Conservation (phyloP, 2,329 filamentous ascomycete genomes). For the Fusarium avenaceum region DNA sequence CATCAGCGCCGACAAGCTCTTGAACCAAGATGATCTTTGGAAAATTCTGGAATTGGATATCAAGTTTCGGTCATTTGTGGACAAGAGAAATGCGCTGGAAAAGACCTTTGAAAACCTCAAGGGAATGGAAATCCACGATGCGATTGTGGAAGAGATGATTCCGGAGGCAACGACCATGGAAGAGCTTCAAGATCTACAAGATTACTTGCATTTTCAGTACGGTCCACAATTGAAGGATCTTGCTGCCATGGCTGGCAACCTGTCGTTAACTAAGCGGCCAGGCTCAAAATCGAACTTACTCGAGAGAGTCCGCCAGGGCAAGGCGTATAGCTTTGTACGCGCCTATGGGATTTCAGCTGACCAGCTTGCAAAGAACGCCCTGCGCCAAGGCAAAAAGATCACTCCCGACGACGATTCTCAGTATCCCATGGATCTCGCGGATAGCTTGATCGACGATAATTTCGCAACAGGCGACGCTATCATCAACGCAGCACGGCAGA, state of each 20-base stretch:
- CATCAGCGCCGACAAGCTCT: constrained; percentile 85
- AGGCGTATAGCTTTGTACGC: constrained; percentile 84
- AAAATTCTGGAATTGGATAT: constrained; percentile 94
- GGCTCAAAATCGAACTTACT: constrained; percentile 85
- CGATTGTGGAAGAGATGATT: constrained; percentile 86
- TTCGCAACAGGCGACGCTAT: constrained; percentile 83
- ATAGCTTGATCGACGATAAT: constrained; percentile 78
- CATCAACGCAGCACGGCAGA: constrained; percentile 82
- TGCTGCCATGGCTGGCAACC: constrained; percentile 71
- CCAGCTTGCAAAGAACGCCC: constrained; percentile 86
- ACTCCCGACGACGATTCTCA: constrained; percentile 87
- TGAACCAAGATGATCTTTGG: constrained; percentile 95
- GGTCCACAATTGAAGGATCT: constrained; percentile 86
- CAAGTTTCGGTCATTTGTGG: constrained; percentile 92
- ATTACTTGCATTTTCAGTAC: constrained; percentile 97
- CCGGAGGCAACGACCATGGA: constrained; percentile 86
- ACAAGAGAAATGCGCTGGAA: constrained; percentile 89
- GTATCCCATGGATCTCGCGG: constrained; percentile 88
- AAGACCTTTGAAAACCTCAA: constrained; percentile 82
- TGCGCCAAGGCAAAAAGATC: constrained; percentile 81
- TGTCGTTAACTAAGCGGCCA: constrained; percentile 80
- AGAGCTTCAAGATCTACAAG: constrained; percentile 95
- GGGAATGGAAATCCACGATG: constrained; percentile 74
- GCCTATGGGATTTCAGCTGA: constrained; percentile 93
- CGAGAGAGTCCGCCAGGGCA: constrained; percentile 85